A percentile compares a stretch with the other conserved stretches of the same genome.
Evolutionary conservation across 495 filamentous ascomycete species (phyloP).

Genomic region (Saxispiralis lemnorum): DNA sequence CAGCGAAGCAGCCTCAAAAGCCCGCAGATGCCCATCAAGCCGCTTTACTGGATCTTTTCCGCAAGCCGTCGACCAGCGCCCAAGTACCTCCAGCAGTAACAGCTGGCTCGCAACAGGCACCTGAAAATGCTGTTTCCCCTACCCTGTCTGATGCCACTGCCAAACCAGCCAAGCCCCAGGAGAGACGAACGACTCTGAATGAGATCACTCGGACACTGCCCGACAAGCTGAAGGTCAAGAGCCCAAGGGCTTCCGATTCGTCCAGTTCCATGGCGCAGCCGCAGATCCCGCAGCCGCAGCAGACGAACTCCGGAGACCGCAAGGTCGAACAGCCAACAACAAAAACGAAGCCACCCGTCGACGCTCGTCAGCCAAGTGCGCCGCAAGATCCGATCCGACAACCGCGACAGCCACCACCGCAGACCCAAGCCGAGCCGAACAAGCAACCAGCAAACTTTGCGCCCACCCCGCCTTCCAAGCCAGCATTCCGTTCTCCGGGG

Average conservation of each 20-base stretch:
- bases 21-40: slow-evolving; percentile 9
- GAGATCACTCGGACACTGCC: slow-evolving; percentile 14
- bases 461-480: neutral
- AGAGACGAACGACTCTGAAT: slow-evolving; percentile 7
- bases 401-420: neutral
- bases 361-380: no score
- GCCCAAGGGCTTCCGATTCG: slow-evolving; percentile 9
- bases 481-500: neutral
- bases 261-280: neutral
- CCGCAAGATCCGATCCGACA: no score
- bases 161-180: neutral
- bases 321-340: no score
- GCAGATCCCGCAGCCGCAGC: no score
- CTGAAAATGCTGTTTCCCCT: slow-evolving; percentile 1
- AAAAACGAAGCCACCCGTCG: no score
- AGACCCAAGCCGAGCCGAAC: neutral
- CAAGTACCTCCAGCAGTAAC: neutral
- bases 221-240: slow-evolving; percentile 4
- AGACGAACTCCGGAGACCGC: no score
- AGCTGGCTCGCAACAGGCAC: slow-evolving; percentile 9
- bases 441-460: neutral
- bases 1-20: neutral
- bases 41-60: slow-evolving; percentile 15
- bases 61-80: slow-evolving; percentile 14
- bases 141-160: neutral